Evolutionary conservation across 2,329 filamentous ascomycete genomes (phyloP), one percentile per base, ranked within the genome.

Genomic region (Tolypocladium tropicale): DNA sequence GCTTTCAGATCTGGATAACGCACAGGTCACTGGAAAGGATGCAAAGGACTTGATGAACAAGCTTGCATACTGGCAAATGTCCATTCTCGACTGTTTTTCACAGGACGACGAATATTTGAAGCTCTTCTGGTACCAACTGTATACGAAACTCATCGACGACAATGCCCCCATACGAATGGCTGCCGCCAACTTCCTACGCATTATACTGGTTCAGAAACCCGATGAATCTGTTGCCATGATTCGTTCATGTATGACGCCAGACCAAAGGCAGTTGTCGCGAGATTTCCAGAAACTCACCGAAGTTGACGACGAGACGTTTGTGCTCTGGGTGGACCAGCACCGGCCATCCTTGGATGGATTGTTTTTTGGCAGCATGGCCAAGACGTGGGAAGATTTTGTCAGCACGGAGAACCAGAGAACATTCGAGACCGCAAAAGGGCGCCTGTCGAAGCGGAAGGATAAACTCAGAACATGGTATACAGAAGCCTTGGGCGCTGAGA

Each of bases 31-130:
- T 3, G 81, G 87, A 56, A 68, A 73, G 7, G 85, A 90, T 52
- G 83, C 85, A 0, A 79, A 87, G 30, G 75, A 80, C 0, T 90
- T 95, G 57, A 82, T 99, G 70, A 81, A 89, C 58, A 93, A 91
- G 67, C 83, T 99, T 64, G 84, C 90, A 0, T 97, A 96, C 70
- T 99, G 94, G 94, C 94, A 97, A 68, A 91, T 90, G 23, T 89
- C 96, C 21, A 84, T 99, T 18, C 76, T 99, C 18, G 86, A 85
- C 2, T 84, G 86, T 4, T 83, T 94, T 18, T 87, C 89, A 3
- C 78, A 82, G 7, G 90, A 96, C 49, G 83, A 89, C n/a, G 85
- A 90, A 11, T 89, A 89, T 65, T 81, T 96, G 64, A 88, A 87
- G 60, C 78, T 96, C 36, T 82, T 97, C 46, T 96, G 91, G 78